Base-by-base conservation (phyloP, 352 stramenopile genomes). In the Globisporangium recalcitrans region DNA sequence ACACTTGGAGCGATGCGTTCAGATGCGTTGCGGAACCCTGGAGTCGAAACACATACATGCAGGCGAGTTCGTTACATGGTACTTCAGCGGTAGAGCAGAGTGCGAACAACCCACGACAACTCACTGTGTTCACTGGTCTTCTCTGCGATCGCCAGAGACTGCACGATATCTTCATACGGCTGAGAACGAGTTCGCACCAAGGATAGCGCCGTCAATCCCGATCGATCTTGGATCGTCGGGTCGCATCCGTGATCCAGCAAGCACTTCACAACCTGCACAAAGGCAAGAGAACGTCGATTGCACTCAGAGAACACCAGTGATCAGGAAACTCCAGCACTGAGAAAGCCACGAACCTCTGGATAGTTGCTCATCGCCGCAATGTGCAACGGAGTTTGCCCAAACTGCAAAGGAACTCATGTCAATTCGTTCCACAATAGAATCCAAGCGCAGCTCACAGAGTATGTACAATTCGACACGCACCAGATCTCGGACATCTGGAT, bases 321-420 rank as follows among this genome's bases (percentile, higher is more conserved):
- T 14, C 2, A 34, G 16, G 7, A 52, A 48, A 7, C 22, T 16
- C 16, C 34, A 55, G 19, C 22, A 64, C n/a, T 4, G 29, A 46
- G 19, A 44, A 19, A 9, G 10, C 7, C 6, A 40, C 55, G 21
- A 54, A 85, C 78, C 61, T 95, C 70, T 10, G 67, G 54, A 53
- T 78, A 88, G 3, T 85, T 83, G 26, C 70, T 76, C 71, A 95
- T 80, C 0, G 85, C 75, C 46, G 85, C 80, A 55, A 88, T 68
- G 73, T 95, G 85, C 54, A 93, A 59, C 31, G 80, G 75, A 21
- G 81, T 91, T 42, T 78, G 80, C 21, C 82, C 85, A 73, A 91
- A 88, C 78, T 90, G 8, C 27, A 65, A 26, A 36, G 34, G 9
- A 9, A 58, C 26, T 70, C 19, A 55, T 22, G 7, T 4, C 16